Evolutionary conservation across 2,329 filamentous ascomycete species (phyloP), one percentile per base, ranked within the genome.

Genomic region (Zymoseptoria passerinii): DNA sequence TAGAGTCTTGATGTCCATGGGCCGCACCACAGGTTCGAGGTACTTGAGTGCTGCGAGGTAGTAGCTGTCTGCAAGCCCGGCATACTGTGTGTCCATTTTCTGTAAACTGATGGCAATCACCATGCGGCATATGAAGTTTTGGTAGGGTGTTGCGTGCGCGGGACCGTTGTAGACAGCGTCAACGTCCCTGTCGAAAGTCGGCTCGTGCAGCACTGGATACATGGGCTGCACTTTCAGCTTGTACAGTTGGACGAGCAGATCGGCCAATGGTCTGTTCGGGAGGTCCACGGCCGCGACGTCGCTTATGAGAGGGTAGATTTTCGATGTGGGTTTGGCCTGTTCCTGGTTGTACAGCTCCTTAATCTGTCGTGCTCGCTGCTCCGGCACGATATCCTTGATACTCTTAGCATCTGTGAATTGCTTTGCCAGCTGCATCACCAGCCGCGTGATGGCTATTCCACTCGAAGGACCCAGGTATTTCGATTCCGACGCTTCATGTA

Each of bases 401-500:
- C 87, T 90, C 73, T 91, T 89, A 4, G 90, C 88, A 68, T 94
- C 88, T 27, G 91, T 95, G 69, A 92, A 95, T 63, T 91, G 87
- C 76, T 96, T 97, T 55, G 92, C 92, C 74, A 96, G 85, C 72
- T 96, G 92, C 88, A 99, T 96, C 9, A 99, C 86, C 65, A 97
- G 81, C 28, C 92, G 85, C 10, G 92, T 95, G 78, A 97, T 95
- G 70, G 91, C 90, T 68, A 96, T 96, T 60, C 92, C 94, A 72
- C 92, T 97, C 53, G 92, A 96, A 2, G 94, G 89, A 0, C 94
- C 94, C 2, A 99, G 79, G 71, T 94, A 97, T 62, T 92, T 89
- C 16, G 89, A 86, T 74, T 96, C 92, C 71, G 95, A 90, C 57
- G 86, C 86, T 67, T 92, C 89, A 68, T 88, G 86, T 55, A 97